Conservation (phyloP, 768 basidiomycete genomes). For the Suillus occidentalis region DNA sequence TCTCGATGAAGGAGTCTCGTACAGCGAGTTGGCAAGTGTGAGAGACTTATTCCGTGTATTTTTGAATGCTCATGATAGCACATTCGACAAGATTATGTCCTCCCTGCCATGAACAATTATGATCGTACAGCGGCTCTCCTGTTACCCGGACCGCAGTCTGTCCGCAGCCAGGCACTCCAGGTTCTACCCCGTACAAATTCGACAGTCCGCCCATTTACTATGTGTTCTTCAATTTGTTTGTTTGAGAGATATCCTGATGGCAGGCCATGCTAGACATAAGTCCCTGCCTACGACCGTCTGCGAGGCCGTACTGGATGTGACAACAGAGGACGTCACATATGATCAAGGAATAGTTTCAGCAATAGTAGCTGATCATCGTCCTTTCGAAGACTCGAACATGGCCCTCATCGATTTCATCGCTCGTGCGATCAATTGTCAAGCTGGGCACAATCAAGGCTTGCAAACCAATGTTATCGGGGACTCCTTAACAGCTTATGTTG, state of each 20-base stretch:
- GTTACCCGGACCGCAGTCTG: neutral
- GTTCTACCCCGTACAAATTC: neutral
- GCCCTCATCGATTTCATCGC: neutral
- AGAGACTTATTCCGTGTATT: neutral
- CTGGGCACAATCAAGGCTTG: neutral
- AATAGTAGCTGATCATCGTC: neutral
- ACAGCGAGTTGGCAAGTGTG: conserved; percentile 12
- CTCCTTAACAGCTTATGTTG: neutral
- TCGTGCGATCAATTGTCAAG: neutral
- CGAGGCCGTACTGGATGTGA: neutral
- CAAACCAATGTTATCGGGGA: neutral
- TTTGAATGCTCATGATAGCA: neutral
- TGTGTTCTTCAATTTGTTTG: neutral
- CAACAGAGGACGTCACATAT: conserved; percentile 2
- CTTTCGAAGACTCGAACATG: conserved; percentile 1
- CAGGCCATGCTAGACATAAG: neutral
- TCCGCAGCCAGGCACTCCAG: neutral
- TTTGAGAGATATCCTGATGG: neutral
- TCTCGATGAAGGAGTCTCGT: conserved; percentile 4
- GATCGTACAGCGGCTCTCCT: neutral
- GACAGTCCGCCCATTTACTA: neutral
- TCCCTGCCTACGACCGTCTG: conserved; percentile 1
- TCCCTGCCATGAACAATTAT: conserved; percentile 5
- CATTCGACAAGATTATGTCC: conserved; percentile 5
- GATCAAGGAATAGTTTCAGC: neutral